These are phyloP conservation scores for Scedosporium apiospermum DNA, from an alignment of 2,329 filamentous ascomycete species.

Conservation along the genomic window DNA sequence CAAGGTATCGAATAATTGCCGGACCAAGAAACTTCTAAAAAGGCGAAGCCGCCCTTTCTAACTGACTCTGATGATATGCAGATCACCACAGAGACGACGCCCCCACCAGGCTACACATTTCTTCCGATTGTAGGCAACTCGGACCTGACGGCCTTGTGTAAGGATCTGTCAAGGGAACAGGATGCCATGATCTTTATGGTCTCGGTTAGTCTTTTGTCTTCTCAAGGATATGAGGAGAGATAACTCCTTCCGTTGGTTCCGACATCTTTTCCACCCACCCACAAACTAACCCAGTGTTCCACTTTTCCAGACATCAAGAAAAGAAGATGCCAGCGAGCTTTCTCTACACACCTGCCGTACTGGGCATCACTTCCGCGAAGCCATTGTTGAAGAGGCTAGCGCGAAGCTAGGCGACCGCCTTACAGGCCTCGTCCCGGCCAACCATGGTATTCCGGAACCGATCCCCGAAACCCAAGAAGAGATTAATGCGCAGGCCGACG, in stretches of 20 bases:
- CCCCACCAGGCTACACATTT: conserved; percentile 53
- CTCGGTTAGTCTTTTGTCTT: conserved; percentile 35
- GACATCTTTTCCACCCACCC: not conserved
- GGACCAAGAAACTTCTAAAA: not conserved
- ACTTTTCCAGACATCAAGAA: conserved; percentile 18
- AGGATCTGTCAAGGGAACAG: conserved; percentile 52
- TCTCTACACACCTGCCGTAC: conserved; percentile 47
- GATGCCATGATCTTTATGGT: conserved; percentile 59
- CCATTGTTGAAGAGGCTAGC: conserved; percentile 48
- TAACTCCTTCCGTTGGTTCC: conserved; percentile 11
- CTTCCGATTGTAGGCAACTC: conserved; percentile 51
- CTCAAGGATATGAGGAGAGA: not conserved
- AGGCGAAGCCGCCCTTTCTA: not conserved
- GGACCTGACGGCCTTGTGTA: conserved; percentile 49
- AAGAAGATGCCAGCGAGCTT: conserved; percentile 24
- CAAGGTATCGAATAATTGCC: conserved; percentile 32
- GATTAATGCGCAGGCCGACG: conserved; percentile 54
- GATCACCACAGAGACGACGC: conserved; percentile 40
- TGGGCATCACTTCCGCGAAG: conserved; percentile 51
- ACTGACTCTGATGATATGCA: conserved; percentile 21
- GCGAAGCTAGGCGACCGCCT: conserved; percentile 15
- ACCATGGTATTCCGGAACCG: conserved; percentile 36
- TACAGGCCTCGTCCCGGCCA: conserved; percentile 12
- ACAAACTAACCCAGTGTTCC: not conserved
- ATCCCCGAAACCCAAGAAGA: conserved; percentile 50